Base-by-base conservation (phyloP, 2,329 filamentous ascomycete species). In the Neonectria faginata region DNA sequence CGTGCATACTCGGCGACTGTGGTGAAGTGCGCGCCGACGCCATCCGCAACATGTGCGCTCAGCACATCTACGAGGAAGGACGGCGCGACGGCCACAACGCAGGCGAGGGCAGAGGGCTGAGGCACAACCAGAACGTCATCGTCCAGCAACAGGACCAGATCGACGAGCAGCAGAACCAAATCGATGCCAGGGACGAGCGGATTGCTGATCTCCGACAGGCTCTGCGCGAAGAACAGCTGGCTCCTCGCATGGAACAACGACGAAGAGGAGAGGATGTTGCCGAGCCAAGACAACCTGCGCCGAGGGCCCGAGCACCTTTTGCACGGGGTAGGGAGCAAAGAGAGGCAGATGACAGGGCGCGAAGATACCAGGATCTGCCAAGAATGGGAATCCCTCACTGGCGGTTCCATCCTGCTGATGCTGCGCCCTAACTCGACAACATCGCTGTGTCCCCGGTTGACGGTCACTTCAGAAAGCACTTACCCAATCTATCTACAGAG, bases 1-100 rank as follows among this genome's bases (percentile, higher is more conserved):
- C 56, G 2, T 70, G 68, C 12, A 12, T 10, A 9, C 12, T 16
- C 3, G 42, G 53, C 1, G 31, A 36, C 44, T 70, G 68, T 8
- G 58, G 45, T 1, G 22, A 47, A 0, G 22, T 41, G 12, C 50
- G 41, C 6, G 31, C 25, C 1, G 51, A 61, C 50, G 12, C 20
- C 3, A 18, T 50, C 4, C 8, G 55, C 0, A 8, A 29, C 3
- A 25, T 68, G 12, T 70, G 69, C 22, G 16, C n/a, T 16, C 6
- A 7, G 3, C 57, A 63, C 11, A 53, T 22, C 5, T 55, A 31
- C 4, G 22, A 22, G 9, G 50, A 31, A 2, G 57, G 48, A 16
- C 4, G 48, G 2, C 27, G 33, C 20, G 57, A 53, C 16, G 48
- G 33, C 14, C 14, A 36, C 11, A 16, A 36, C 14, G 33, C 11